Conservation (phyloP, 106 monocot genomes). For the Chionographis japonica region DNA sequence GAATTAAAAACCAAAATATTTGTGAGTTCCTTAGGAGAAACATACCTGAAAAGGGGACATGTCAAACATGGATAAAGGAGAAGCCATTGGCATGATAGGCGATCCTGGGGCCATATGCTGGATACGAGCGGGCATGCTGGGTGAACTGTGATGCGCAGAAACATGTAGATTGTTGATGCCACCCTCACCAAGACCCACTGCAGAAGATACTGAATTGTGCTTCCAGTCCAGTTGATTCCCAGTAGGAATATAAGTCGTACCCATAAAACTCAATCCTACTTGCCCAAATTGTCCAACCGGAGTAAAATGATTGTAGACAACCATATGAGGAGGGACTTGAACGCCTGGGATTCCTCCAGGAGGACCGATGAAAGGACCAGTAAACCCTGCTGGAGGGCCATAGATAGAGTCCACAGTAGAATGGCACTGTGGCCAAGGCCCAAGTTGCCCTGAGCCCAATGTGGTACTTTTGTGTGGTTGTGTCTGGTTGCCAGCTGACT, state of each 20-base stretch:
- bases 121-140: constrained; percentile 39
- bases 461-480: constrained; percentile 52
- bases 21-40: neutral
- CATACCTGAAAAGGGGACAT: constrained; percentile 86
- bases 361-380: constrained; percentile 77
- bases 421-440: constrained; percentile 65
- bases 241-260: constrained; percentile 73
- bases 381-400: constrained; percentile 62
- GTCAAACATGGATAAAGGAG: constrained; percentile 78
- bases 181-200: constrained; percentile 34
- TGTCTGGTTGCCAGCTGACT: constrained; percentile 47
- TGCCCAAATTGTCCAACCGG: constrained; percentile 82
- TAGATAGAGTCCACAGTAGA: constrained; percentile 81
- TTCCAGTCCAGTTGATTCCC: constrained; percentile 90
- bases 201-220: constrained; percentile 44
- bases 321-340: constrained; percentile 88
- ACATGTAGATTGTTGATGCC: constrained; percentile 34
- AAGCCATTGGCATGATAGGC: constrained; percentile 61
- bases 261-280: constrained; percentile 81
- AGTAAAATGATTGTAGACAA: constrained; percentile 93
- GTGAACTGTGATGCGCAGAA: constrained; percentile 31
- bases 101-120: constrained; percentile 60
- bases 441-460: constrained; percentile 51
- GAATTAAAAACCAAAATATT: too few species aligned
- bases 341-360: constrained; percentile 81